These are phyloP conservation scores for Asterochloris sp. DNA, from an alignment of 139 green algal genomes.

Conservation along the genomic window DNA sequence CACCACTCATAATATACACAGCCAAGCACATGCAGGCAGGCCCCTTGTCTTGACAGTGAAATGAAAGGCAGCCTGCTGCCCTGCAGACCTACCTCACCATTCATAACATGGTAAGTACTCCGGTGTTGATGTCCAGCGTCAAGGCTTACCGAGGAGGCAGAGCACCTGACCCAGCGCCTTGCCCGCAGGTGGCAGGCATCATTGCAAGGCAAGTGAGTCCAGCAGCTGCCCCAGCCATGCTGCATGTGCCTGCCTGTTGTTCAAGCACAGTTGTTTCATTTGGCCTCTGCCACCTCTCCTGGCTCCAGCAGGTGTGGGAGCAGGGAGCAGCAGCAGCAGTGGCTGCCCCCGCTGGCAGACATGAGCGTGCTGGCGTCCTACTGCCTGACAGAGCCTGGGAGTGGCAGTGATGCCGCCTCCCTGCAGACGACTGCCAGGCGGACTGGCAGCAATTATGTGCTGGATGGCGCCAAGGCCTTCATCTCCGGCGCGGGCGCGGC, in stretches of 20 bases:
- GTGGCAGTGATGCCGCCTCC: constrained; percentile 66
- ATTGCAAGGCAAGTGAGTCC: too few species aligned
- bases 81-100: constrained; percentile 70
- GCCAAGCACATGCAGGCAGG: too few species aligned
- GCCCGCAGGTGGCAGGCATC: neutral
- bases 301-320: constrained; percentile 41
- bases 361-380: constrained; percentile 73
- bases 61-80: too few species aligned
- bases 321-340: constrained; percentile 37
- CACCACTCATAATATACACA: too few species aligned
- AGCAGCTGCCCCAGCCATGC: too few species aligned
- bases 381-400: constrained; percentile 78
- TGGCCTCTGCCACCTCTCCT: too few species aligned
- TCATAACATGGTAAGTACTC: constrained; percentile 79
- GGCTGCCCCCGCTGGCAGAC: constrained; percentile 45
- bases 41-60: too few species aligned
- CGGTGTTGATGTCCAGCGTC: neutral
- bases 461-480: constrained; percentile 49
- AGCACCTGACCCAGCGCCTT: neutral
- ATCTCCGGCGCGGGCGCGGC: constrained; percentile 57
- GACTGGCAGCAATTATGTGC: constrained; percentile 41
- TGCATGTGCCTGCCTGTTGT: too few species aligned
- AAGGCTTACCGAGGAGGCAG: neutral
- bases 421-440: constrained; percentile 51
- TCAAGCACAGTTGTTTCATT: too few species aligned